Evolutionary conservation across 768 basidiomycete species (phyloP), one percentile per base, ranked within the genome.

Genomic region (Suillus discolor): DNA sequence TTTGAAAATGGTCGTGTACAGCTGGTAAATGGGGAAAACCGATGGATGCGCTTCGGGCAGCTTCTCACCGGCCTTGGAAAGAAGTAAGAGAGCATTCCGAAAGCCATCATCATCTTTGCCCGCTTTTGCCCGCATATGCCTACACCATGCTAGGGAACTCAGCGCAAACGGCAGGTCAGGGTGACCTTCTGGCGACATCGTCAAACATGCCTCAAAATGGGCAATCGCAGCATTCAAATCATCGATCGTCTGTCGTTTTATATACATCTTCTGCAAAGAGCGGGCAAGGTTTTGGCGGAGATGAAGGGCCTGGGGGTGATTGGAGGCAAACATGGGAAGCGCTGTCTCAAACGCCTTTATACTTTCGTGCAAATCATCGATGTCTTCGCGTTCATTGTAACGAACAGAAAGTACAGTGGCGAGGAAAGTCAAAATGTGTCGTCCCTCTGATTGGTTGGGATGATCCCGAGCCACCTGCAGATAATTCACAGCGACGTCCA

Each of bases 401-500:
- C 74, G 73, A 23, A 13, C 12, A n/a, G 34, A 66, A 23, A 74
- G 44, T 11, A 62, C 2, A 15, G 65, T 67, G 25, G 70, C 73
- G 16, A 74, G 65, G 28, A 2, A 0, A 25, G 36, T 57, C 1
- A 31, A n/a, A 39, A 54, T 20, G 25, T 70, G 70, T 8, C 28
- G 51, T 3, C 63, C 57, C 13, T 72, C 66, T 0, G 20, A 16
- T 16, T 36, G 36, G 42, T 49, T 16, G 20, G 74, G 65, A 7
- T 72, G 59, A 4, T 65, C 60, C 36, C 62, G 36, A 7, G 65
- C 74, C 18, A 13, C 47, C 12, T 66, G 65, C 20, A 61, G 11
- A 34, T 20, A 61, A 13, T 66, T 66, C 1, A 75, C 69, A 16
- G 71, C 74, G 2, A 38, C 7, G 31, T 72, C 66, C 49, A 75